Evolutionary conservation across 108 stramenopile genomes (phyloP), one percentile per base, ranked within the genome.

Genomic region (Nitzschia sp.): DNA sequence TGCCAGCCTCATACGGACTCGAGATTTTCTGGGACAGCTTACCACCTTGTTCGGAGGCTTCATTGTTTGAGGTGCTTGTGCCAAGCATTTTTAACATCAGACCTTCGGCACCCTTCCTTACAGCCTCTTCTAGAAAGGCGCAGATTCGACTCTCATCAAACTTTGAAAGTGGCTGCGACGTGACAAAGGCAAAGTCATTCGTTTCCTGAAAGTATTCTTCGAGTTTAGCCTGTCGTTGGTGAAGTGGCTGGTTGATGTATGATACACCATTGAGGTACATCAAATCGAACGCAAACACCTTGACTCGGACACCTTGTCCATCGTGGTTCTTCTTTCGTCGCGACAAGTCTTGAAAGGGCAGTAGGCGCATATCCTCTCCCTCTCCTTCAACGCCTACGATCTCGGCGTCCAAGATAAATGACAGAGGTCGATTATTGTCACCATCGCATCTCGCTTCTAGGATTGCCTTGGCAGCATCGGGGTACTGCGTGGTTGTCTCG

Each of bases 381-480:
- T 79, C 58, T 47, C 66, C 32, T 69, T 89, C 82, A 22, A 90
- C 83, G 16, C 86, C 94, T 31, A 85, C 84, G 58, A 91, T 83
- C 72, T 97, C 96, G 16, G 90, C 83, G 72, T 97, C 96, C 52
- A 95, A 52, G 35, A 96, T 81, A 66, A 85, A 93, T 21, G 84
- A 85, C 3, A 23, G 9, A 25, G 25, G 45, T 25, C 6, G 2
- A 30, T 63, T 36, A 26, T 59, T 5, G 2, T 19, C 25, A 5
- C 11, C 8, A 1, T 9, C 26, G 3, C 62, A 5, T 33, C 44
- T 28, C 4, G 75, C 74, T 30, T 70, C 71, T 0, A 68, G 45
- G 15, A 71, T 17, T 22, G 17, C 64, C 25, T 55, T 38, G 17
- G 73, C 80, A 25, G 89, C 82, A 67, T 95, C 92, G 13, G 91